Evolutionary conservation across 106 monocot genomes (phyloP).

Genomic region (Dendrobium catenatum): DNA sequence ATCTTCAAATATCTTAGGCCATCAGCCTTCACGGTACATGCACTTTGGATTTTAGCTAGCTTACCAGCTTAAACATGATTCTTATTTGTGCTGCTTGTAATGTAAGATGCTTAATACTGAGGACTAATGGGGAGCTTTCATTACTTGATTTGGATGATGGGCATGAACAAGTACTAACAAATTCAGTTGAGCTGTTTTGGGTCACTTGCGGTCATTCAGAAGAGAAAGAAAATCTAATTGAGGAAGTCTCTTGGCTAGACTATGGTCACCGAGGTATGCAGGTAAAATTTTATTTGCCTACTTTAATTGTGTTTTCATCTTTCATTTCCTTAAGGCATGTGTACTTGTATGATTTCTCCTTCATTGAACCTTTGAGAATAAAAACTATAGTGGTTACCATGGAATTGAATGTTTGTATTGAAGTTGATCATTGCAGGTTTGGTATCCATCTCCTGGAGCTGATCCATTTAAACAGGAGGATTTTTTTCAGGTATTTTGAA

Average conservation of each 20-base stretch:
- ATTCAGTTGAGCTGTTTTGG: slow-evolving; percentile 92
- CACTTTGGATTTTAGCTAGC: neutral
- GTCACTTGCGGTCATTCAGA: slow-evolving; percentile 89
- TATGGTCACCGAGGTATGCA: slow-evolving; percentile 98
- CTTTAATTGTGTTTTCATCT: neutral
- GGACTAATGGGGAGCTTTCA: slow-evolving; percentile 94
- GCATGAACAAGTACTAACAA: slow-evolving; percentile 75
- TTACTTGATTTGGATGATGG: slow-evolving; percentile 99
- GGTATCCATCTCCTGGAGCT: slow-evolving; percentile 89
- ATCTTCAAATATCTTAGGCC: slow-evolving; percentile 25
- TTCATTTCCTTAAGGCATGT: neutral
- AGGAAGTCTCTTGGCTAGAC: slow-evolving; percentile 98
- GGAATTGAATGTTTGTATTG: slow-evolving; percentile 20
- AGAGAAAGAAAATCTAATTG: slow-evolving; percentile 83
- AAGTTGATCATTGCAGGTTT: slow-evolving; percentile 73
- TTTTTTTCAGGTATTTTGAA: slow-evolving; percentile 69
- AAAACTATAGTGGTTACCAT: neutral
- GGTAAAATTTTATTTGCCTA: slow-evolving; percentile 28
- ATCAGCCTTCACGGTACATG: slow-evolving; percentile 79
- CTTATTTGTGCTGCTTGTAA: slow-evolving; percentile 11
- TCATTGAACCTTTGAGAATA: neutral
- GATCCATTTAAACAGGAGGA: slow-evolving; percentile 96
- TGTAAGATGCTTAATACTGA: slow-evolving; percentile 82
- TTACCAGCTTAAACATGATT: neutral
- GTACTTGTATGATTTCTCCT: neutral